Evolutionary conservation across 2,329 filamentous ascomycete genomes (phyloP).

Genomic region (Graphiopsis chlorocephala): DNA sequence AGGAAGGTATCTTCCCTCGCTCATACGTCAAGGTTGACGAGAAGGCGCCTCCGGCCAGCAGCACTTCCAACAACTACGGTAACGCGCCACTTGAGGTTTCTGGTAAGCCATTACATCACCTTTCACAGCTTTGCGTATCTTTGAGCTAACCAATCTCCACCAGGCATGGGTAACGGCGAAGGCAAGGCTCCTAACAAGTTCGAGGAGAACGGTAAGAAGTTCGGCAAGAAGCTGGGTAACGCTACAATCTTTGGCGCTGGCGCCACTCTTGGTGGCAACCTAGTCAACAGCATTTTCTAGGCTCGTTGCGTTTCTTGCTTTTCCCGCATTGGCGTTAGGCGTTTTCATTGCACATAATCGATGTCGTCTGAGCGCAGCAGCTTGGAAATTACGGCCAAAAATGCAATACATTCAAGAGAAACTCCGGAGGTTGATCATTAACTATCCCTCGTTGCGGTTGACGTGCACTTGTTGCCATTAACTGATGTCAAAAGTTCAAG

Average conservation of each 20-base stretch:
- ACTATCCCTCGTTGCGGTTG: not conserved
- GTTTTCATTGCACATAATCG: not conserved
- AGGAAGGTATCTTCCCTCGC: conserved; percentile 92
- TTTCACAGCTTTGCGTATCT: not conserved
- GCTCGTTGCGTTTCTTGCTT: not conserved
- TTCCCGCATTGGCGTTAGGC: not conserved
- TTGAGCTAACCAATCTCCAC: not conserved
- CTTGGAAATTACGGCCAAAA: not conserved
- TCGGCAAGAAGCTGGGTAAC: conserved; percentile 89
- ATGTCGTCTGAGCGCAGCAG: not conserved
- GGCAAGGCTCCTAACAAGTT: conserved; percentile 60
- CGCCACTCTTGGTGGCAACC: conserved; percentile 83
- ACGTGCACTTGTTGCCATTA: not conserved
- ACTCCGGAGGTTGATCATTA: not conserved
- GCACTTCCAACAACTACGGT: conserved; percentile 45
- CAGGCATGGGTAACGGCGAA: conserved; percentile 39
- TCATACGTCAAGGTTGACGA: conserved; percentile 77
- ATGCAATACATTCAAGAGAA: not conserved
- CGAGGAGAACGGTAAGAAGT: conserved; percentile 79
- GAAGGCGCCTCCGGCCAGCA: conserved; percentile 46
- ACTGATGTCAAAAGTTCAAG: not conserved
- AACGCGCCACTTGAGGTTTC: conserved; percentile 71
- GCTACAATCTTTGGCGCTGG: conserved; percentile 89
- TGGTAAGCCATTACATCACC: conserved; percentile 22
- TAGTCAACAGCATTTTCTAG: conserved; percentile 88